Evolutionary conservation across 2,329 filamentous ascomycete genomes (phyloP).

Genomic region (Trichoderma arundinaceum): DNA sequence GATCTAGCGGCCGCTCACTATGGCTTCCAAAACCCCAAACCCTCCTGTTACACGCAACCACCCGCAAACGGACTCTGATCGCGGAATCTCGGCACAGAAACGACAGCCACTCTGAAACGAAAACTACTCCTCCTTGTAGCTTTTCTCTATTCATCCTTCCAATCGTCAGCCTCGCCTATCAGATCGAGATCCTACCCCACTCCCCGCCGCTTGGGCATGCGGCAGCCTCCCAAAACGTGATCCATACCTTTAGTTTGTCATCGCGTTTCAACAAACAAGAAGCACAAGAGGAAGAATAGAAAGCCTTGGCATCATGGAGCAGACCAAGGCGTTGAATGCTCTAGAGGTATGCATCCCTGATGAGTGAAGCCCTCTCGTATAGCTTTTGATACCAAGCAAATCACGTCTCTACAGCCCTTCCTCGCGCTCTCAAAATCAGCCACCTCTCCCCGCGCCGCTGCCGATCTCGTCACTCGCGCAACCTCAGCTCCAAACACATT

Average conservation of each 20-base stretch:
- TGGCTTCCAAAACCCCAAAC: slow-evolving; percentile 28
- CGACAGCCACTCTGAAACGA: not conserved
- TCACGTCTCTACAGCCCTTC: slow-evolving; percentile 72
- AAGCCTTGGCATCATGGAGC: slow-evolving; percentile 65
- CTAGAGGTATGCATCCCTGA: slow-evolving; percentile 57
- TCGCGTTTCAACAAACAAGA: not conserved
- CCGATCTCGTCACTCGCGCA: slow-evolving; percentile 84
- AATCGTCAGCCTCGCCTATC: slow-evolving; percentile 24
- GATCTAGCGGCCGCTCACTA: slow-evolving; percentile 5
- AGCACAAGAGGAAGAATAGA: not conserved
- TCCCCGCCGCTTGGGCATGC: slow-evolving; percentile 18
- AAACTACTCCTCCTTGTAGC: not conserved
- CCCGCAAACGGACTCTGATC: not conserved
- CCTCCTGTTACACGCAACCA: slow-evolving; percentile 26
- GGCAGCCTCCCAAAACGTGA: slow-evolving; percentile 12
- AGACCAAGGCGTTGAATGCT: slow-evolving; percentile 69
- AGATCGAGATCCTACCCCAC: slow-evolving; percentile 30
- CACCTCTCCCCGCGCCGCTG: slow-evolving; percentile 80
- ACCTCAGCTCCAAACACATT: slow-evolving; percentile 90
- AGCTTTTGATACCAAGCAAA: not conserved
- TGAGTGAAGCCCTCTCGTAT: not conserved
- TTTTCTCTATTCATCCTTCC: not conserved
- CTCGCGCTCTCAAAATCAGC: slow-evolving; percentile 86
- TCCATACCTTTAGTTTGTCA: slow-evolving; percentile 1
- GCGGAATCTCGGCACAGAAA: slow-evolving; percentile 9